These are phyloP conservation scores for Cercospora sojina DNA, from an alignment of 2,329 filamentous ascomycete species.

Conservation along the genomic window DNA sequence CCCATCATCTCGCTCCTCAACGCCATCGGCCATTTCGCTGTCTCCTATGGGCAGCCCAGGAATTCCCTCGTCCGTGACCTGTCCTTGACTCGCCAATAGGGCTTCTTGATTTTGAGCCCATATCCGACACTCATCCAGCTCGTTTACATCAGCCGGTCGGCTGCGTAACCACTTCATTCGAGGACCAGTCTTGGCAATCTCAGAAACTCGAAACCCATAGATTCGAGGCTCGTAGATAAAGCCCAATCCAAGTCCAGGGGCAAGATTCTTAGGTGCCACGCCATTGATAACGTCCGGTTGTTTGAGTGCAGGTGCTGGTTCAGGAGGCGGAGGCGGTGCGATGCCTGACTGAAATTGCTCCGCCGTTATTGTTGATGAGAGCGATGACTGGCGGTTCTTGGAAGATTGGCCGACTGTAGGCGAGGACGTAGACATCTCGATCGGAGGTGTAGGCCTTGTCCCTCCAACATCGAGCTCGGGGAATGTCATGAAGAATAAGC, in stretches of 20 bases:
- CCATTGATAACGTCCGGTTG: slow-evolving; percentile 71
- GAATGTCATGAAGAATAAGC: slow-evolving; percentile 97
- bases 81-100: slow-evolving; percentile 13
- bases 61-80: slow-evolving; percentile 10
- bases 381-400: slow-evolving; percentile 30
- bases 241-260: slow-evolving; percentile 75
- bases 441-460: slow-evolving; percentile 20
- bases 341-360: slow-evolving; percentile 35
- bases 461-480: slow-evolving; percentile 82
- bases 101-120: slow-evolving; percentile 37
- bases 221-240: slow-evolving; percentile 94
- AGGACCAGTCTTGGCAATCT: slow-evolving; percentile 83
- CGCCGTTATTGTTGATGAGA: slow-evolving; percentile 35
- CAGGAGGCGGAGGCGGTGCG: slow-evolving; percentile 15
- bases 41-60: slow-evolving; percentile 28
- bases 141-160: slow-evolving; percentile 74
- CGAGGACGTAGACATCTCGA: slow-evolving; percentile 16
- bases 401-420: slow-evolving; percentile 19
- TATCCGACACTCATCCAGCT: slow-evolving; percentile 70
- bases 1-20: slow-evolving; percentile 31
- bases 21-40: slow-evolving; percentile 35
- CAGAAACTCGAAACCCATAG: slow-evolving; percentile 93
- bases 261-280: slow-evolving; percentile 81
- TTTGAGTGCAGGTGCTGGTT: slow-evolving; percentile 36
- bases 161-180: slow-evolving; percentile 95